phyloP scores from a whole-genome alignment of 1,139 yeast genomes.

The Suhomyces ambrosiae region DNA sequence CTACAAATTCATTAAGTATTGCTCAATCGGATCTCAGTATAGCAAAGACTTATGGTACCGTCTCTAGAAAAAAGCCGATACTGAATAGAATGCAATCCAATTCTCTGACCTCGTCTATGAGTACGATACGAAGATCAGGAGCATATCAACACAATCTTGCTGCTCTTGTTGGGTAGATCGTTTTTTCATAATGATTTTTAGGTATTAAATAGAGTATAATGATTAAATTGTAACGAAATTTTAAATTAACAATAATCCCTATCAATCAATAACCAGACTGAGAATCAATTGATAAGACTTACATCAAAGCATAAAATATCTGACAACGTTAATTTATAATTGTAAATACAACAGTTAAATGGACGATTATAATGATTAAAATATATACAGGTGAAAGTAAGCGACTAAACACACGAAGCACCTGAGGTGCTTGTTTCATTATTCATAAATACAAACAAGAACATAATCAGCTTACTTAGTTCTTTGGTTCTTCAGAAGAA shows the following conservation, averaged over 20 bases:
- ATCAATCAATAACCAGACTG: no score
- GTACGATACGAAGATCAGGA: conserved; percentile 24
- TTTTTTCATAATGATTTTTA: no score
- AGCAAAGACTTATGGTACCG: conserved; percentile 26
- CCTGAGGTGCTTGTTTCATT: conserved; percentile 11
- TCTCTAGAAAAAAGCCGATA: conserved; percentile 9
- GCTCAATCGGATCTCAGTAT: conserved; percentile 20
- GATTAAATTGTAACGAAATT: no score
- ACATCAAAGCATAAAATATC: no score
- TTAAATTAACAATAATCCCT: no score
- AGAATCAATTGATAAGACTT: no score
- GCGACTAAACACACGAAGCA: conserved; percentile 15
- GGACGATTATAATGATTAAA: conserved; percentile 8
- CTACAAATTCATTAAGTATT: conserved; percentile 10
- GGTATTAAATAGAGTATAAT: no score
- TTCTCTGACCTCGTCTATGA: conserved; percentile 15
- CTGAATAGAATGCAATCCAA: conserved; percentile 14
- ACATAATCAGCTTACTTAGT: conserved; percentile 26
- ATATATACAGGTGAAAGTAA: conserved; percentile 21
- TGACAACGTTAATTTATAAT: not conserved
- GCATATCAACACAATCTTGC: conserved; percentile 20
- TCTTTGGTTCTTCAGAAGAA: conserved; percentile 45
- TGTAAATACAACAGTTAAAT: not conserved
- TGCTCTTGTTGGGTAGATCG: conserved; percentile 2
- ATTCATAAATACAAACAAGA: conserved; percentile 17